A percentile compares a stretch with the other conserved stretches of the same genome.
Conservation (phyloP, 2,329 filamentous ascomycete species). For the Periconia sp. region DNA sequence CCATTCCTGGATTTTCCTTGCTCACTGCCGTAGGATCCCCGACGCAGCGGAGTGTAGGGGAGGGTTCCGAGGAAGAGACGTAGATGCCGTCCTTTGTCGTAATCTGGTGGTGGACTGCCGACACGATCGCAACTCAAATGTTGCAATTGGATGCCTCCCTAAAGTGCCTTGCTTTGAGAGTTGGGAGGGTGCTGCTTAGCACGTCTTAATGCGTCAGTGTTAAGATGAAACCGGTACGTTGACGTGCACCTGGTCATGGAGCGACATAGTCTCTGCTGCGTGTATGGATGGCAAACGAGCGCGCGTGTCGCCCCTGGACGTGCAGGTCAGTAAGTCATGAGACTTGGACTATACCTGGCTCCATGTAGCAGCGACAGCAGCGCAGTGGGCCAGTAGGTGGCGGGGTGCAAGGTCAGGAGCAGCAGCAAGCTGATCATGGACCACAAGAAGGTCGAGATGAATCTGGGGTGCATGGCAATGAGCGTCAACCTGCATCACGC, state of each 20-base stretch:
- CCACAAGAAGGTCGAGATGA: conserved; percentile 6
- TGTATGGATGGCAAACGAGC: conserved; percentile 9
- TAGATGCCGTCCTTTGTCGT: neutral
- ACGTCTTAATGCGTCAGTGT: conserved; percentile 15
- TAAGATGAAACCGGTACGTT: conserved; percentile 21
- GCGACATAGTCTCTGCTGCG: conserved; percentile 5
- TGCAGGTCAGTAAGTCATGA: conserved; percentile 23
- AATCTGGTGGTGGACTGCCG: conserved; percentile 3
- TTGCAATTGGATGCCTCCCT: neutral
- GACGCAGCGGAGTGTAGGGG: conserved; percentile 33
- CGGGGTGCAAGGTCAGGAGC: conserved; percentile 5
- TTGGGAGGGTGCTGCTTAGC: conserved; percentile 9
- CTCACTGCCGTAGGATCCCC: conserved; percentile 18
- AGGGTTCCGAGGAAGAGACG: conserved; percentile 25
- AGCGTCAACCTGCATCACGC: conserved; percentile 9
- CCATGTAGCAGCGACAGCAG: conserved; percentile 9
- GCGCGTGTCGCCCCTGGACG: conserved; percentile 1
- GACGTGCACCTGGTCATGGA: conserved; percentile 3
- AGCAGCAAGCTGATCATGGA: neutral
- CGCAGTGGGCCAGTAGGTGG: conserved; percentile 9
- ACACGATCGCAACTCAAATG: neutral
- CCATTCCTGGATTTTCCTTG: conserved; percentile 32
- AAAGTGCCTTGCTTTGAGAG: conserved; percentile 10
- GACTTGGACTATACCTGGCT: conserved; percentile 17
- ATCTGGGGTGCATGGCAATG: conserved; percentile 24